Base-by-base conservation (phyloP, 768 basidiomycete species). In the Mycena pura region DNA sequence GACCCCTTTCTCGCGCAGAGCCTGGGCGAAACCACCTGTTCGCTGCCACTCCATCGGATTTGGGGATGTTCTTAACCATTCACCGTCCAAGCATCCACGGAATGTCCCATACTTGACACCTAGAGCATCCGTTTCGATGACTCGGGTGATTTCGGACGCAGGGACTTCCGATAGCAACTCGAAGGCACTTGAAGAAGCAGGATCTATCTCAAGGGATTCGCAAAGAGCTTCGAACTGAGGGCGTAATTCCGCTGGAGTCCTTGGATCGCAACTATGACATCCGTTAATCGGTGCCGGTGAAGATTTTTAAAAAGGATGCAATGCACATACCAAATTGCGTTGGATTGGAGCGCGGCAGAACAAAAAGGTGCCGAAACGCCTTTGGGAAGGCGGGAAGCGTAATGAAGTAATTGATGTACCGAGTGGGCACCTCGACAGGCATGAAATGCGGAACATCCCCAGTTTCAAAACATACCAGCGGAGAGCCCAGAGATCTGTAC, bases 381-480 rank as follows among this genome's bases (percentile, higher is more conserved):
- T 6, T 78, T 71, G 0, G 89, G 87, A 21, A 91, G 79, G 25
- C 80, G 79, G 3, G 90, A 90, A 27, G 82, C 88, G 64, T 86
- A 85, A 48, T 92, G 89, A 7, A 93, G 77, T 28, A 91, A 70
- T 69, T 92, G 89, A 67, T 91, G 90, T 2, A 90, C 85, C 0
- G 91, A 85, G 72, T 93, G 89, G 2, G 86, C 88, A 8, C 89
- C 87, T 89, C 60, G 10, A n/a, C 41, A 21, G 13, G n/a, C 53
- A n/a, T 19, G 29, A 32, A 22, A 34, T 10, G 10, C 17, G 7
- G 47, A 25, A 32, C 5, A 43, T 11, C 5, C 14, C n/a, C 17
- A 13, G 47, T n/a, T 48, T 27, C 15, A 32, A 28, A 13, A 27
- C 64, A 28, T 66, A 84, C 90, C 90, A 54, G 89, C 91, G 21